Evolutionary conservation across 2,329 filamentous ascomycete species (phyloP).

Genomic region (Colletotrichum sp.): DNA sequence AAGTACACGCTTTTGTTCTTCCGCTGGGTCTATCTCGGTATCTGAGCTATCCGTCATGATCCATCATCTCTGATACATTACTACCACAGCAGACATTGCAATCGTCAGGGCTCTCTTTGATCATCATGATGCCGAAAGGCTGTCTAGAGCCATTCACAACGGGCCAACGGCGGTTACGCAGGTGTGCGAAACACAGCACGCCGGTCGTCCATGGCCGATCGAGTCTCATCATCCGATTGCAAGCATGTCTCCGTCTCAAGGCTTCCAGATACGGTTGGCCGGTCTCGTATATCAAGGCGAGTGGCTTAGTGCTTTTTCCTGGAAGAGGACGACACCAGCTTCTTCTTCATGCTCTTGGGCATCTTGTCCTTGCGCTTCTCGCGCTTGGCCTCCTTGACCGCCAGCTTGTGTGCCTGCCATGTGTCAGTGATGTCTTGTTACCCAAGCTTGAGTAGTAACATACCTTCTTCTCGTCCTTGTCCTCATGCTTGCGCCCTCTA

Average conservation of each 20-base stretch:
- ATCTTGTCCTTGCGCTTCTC: constrained; percentile 96
- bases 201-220: constrained; percentile 15
- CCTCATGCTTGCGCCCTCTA: constrained; percentile 83
- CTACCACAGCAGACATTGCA: constrained; percentile 11
- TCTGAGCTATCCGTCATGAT: background rate
- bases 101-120: constrained; percentile 68
- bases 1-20: background rate
- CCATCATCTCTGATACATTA: background rate
- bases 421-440: constrained; percentile 24
- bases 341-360: constrained; percentile 95
- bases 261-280: background rate
- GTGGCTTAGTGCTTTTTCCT: constrained; percentile 64
- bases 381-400: constrained; percentile 93
- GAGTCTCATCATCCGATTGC: constrained; percentile 55
- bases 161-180: constrained; percentile 43
- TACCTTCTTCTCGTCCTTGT: constrained; percentile 88
- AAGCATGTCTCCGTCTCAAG: background rate
- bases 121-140: constrained; percentile 48
- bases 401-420: constrained; percentile 73
- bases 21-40: constrained; percentile 1
- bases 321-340: constrained; percentile 68
- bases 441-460: constrained; percentile 3
- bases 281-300: background rate
- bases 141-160: constrained; percentile 42
- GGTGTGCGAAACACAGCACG: constrained; percentile 25